Evolutionary conservation across 1,139 yeast genomes (phyloP), one percentile per base, ranked within the genome.

Genomic region (Sugiyamaella grinbergsii): DNA sequence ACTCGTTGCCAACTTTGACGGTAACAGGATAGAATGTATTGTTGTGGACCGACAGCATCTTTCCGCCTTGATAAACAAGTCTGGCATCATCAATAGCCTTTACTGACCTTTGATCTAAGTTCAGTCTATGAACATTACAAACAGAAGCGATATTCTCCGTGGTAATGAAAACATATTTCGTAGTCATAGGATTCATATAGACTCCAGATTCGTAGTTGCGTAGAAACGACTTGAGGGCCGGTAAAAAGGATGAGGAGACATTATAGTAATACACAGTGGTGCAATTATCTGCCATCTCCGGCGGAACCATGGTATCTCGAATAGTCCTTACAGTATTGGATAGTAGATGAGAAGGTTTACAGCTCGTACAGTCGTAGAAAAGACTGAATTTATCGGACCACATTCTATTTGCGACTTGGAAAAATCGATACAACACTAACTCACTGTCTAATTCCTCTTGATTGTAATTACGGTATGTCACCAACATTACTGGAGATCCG

Each of bases 301-400:
- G 74, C 0, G 90, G 80, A 1, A 64, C 70, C 57, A 65, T 57
- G 11, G 52, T 34, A 16, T 55, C 61, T 8, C 60, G 44, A 5
- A 58, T 49, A 4, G 54, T 29, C n/a, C 57, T 51, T 0, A 60
- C 61, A 13, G 58, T 49, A 11, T 51, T 32, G 26, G 75, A 75
- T 46, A 74, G 63, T 7, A 65, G 56, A 10, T 69, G 66, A 18
- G 68, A 64, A 2, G 68, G 65, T 13, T 72, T 68, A 61, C 76
- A 82, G 18, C 83, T 84, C 0, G 95, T 85, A 56, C 86, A 81
- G 65, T 89, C 96, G 55, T 81, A 64, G 5, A 88, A 77, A 53
- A 83, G 54, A 55, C 80, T 78, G 62, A 78, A 88, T 54, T 80
- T 80, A 42, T 80, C 76, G 19, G 82, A 82, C 95, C 95, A 87